Base-by-base conservation (phyloP, 148 eudicot genomes). In the Persicaria tinctoria region DNA sequence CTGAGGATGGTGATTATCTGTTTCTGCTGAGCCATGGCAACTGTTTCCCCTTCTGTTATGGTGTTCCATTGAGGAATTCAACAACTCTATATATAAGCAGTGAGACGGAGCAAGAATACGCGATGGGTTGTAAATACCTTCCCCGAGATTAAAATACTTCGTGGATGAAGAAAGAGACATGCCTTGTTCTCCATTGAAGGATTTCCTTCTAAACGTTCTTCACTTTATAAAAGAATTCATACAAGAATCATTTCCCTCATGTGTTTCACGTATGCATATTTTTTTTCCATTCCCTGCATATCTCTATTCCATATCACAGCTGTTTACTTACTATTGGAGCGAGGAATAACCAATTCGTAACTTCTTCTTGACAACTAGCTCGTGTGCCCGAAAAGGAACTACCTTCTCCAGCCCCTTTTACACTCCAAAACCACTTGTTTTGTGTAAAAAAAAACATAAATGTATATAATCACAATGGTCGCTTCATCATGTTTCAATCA, bases 1-100 rank as follows among this genome's bases (percentile, higher is more conserved):
- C 77, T 75, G n/a, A 75, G 72, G 12, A 75, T 63, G 46, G 77
- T 75, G 46, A 75, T 75, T 27, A 64, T 4, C 17, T 38, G 16
- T 46, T 64, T 64, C 70, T 41, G 47, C 16, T 64, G 47, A 64
- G 47, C 47, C 70, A 64, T 64, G 47, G 11, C 38, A 38, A 1
- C 46, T 5, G 17, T 8, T 64, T 64, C 5, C 63, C 5, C 4
- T 3, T 6, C n/a, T 57, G 23, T 57, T 18, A n/a, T 1, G 18
- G 17, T 13, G 16, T 53, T 13, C 56, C 13, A 14, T 12, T 12
- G 56, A 53, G 16, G 46, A 38, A 62, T 3, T 23, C 6, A 20
- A 62, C 68, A 62, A 9, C 45, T 62, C 13, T 62, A 62, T 62
- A 62, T 62, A 23, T 57, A 51, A 14, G 13, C 4, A 0, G 54